Evolutionary conservation across 306 rosid species (phyloP), one percentile per base, ranked within the genome.

Genomic region (Vicia faba): DNA sequence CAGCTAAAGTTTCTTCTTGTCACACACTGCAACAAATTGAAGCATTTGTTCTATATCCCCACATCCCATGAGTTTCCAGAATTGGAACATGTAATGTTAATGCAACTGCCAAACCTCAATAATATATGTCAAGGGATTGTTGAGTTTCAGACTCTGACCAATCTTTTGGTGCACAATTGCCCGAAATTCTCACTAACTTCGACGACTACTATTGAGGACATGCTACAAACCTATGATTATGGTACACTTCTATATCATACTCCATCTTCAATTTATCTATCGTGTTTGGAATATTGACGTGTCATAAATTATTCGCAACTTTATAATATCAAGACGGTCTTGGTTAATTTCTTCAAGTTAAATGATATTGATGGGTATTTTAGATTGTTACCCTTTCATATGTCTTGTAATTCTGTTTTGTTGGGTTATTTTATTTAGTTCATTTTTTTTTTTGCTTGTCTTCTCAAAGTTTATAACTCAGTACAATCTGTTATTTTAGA

Each of bases 181-280:
- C 75, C 78, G 11, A 44, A 18, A 16, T 38, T 72, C 41, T 43
- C 75, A 35, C 33, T 15, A 33, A 33, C 75, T 61, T 54, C 82
- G 38, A 43, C 71, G 0, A 7, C 33, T 25, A 25, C 39, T 14
- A 8, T 61, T 0, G 3, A 16, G 55, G 58, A 60, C 56, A 58
- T 70, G 41, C 48, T 43, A 41, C 18, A 11, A 20, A 26, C 2
- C 13, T 63, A 6, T 54, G 54, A 67, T 51, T 1, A 3, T 20
- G 61, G 44, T 51, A 54, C 2, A 6, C 11, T 4, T 6, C 15
- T 7, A 8, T 63, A 6, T 41, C 19, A 7, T 19, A 50, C 14
- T 51, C 58, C 58, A 8, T 51, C 29, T 51, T 19, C 31, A 7
- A 3, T 49, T 49, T 16, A 49, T 16, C 26, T 44, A 13, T 13